Evolutionary conservation across 768 basidiomycete genomes (phyloP), one percentile per base, ranked within the genome.

Genomic region (Dictyophora rubrovolvata): DNA sequence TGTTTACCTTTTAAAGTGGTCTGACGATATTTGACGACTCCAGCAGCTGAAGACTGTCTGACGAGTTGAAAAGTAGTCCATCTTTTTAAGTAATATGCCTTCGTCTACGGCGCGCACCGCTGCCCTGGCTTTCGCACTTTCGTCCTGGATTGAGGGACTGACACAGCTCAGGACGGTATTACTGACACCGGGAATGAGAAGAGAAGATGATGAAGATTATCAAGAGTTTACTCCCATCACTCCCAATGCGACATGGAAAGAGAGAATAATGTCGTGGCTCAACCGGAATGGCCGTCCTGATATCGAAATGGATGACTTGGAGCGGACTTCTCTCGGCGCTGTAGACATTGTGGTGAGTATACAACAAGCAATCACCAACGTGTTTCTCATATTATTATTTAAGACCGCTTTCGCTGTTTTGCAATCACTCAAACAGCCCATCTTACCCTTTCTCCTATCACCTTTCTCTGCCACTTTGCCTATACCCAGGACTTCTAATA

Each of bases 371-470:
- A 53, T 50, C 5, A 17, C 35, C 33, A 11, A n/a, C 18, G 14
- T 28, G 10, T 28, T 55, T 53, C 17, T 28, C 23, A 34, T 34
- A 17, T 54, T 17, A 16, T 50, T 22, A 17, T 14, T 56, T 12
- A 22, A 66, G 64, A 61, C 61, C 14, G 60, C 65, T 17, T 50
- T 66, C 17, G 22, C 54, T 5, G 47, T 63, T 14, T 55, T 66
- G 9, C 54, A 63, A 35, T 28, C 64, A 6, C 58, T 59, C 18
- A 60, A 59, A 20, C 61, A 62, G 48, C 66, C 66, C 2, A 37
- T 67, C 9, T 61, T 66, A 9, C 66, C 66, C 1, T 66, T 66
- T 48, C 61, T 67, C 21, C 49, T 67, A 8, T 61, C 64, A 11
- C 66, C 65, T 16, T 59, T 67, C 9, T 53, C 59, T 10, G 63